A percentile compares a stretch with the other conserved stretches of the same genome.
Evolutionary conservation across 1,139 yeast genomes (phyloP).

Genomic region (Saccharomyces hybrid): DNA sequence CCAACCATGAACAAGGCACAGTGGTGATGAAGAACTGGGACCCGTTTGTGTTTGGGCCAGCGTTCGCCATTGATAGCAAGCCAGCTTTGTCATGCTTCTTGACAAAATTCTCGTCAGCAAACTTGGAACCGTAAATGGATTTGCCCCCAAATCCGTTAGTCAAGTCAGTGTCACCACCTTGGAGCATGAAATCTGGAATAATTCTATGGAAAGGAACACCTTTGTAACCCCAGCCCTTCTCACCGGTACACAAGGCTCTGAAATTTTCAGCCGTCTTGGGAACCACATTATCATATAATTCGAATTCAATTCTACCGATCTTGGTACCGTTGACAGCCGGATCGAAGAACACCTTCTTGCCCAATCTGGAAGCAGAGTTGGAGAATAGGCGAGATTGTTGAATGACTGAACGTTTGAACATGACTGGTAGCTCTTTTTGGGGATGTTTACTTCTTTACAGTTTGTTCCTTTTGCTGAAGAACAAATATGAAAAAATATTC

Average conservation of each 20-base stretch:
- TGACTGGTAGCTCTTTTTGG: not conserved
- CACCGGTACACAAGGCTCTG: constrained; percentile 49
- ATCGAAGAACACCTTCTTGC: constrained; percentile 74
- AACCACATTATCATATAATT: constrained; percentile 79
- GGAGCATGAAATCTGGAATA: constrained; percentile 89
- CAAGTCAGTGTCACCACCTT: constrained; percentile 94
- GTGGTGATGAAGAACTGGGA: constrained; percentile 95
- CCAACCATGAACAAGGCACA: constrained; percentile 83
- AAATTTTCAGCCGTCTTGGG: constrained; percentile 92
- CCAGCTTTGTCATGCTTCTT: constrained; percentile 81
- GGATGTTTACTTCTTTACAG: not conserved
- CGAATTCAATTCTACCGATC: constrained; percentile 65
- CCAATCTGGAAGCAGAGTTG: constrained; percentile 24
- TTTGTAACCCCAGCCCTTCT: constrained; percentile 66
- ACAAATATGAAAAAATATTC: not conserved
- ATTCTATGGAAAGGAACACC: constrained; percentile 88
- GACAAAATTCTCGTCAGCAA: constrained; percentile 81
- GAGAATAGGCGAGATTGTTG: constrained; percentile 24
- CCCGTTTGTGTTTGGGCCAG: constrained; percentile 94
- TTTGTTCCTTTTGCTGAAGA: not conserved
- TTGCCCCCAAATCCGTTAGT: constrained; percentile 94
- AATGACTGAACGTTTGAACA: constrained; percentile 10
- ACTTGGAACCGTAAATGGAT: constrained; percentile 84
- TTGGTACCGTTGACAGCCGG: constrained; percentile 70
- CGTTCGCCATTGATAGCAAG: constrained; percentile 89